Evolutionary conservation across 345 rosid genomes (phyloP).

Genomic region (Schrenkiella parvula): DNA sequence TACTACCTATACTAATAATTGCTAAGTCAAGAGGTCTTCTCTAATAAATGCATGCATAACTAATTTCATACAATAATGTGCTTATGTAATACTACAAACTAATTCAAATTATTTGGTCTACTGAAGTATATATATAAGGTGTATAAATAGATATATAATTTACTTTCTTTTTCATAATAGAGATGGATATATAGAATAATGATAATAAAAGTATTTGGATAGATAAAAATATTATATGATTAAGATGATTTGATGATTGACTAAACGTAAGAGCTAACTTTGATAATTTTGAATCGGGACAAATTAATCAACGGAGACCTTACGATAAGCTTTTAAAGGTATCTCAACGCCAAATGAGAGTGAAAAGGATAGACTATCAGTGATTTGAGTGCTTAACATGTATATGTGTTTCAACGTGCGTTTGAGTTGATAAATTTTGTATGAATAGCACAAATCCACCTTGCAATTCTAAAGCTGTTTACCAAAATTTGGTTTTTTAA

Average conservation of each 20-base stretch:
- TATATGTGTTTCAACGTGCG: not conserved
- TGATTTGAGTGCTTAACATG: conserved; percentile 1
- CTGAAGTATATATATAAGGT: not conserved
- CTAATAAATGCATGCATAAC: conserved; percentile 28
- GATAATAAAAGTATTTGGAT: no score
- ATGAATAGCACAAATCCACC: not conserved
- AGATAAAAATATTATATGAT: not conserved
- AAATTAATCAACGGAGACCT: not conserved
- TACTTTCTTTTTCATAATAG: no score
- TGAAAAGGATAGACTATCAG: conserved; percentile 11
- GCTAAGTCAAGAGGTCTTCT: conserved; percentile 10
- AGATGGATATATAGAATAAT: no score
- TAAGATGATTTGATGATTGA: conserved; percentile 13
- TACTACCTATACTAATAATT: not conserved
- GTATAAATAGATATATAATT: not conserved
- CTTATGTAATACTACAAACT: conserved; percentile 1
- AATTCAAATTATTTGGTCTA: not conserved
- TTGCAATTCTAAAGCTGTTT: not conserved
- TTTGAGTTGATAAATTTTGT: not conserved
- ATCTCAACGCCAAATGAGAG: not conserved
- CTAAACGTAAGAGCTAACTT: conserved; percentile 15
- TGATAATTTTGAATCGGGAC: not conserved
- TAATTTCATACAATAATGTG: conserved; percentile 20
- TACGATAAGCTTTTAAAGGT: not conserved
- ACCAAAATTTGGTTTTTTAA: no score